Evolutionary conservation across 805 yeast species (phyloP).

Genomic region (Geotrichum ghanense): DNA sequence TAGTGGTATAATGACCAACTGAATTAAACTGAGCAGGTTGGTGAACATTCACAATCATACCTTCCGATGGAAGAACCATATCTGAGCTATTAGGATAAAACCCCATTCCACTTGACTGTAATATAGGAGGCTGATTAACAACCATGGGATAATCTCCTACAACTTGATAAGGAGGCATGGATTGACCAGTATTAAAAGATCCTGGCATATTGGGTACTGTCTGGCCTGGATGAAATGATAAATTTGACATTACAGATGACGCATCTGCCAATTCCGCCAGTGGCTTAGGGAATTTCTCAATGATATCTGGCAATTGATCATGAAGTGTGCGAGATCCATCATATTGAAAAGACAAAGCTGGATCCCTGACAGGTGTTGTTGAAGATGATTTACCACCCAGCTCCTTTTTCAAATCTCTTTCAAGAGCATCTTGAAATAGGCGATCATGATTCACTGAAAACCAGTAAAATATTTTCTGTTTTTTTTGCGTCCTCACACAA

Average conservation of each 20-base stretch:
- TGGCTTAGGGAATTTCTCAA: slow-evolving; percentile 19
- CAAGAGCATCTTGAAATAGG: slow-evolving; percentile 85
- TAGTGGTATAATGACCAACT: not conserved
- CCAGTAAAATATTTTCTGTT: slow-evolving; percentile 96
- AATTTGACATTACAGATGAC: not conserved
- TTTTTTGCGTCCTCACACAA: slow-evolving; percentile 88
- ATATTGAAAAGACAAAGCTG: slow-evolving; percentile 66
- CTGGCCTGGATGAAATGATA: not conserved
- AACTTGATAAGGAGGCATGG: not conserved
- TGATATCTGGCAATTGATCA: slow-evolving; percentile 24
- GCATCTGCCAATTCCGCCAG: slow-evolving; percentile 23
- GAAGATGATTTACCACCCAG: slow-evolving; percentile 46
- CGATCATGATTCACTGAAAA: slow-evolving; percentile 90
- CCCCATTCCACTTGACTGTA: not conserved
- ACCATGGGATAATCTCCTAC: not conserved
- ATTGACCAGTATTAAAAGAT: not conserved
- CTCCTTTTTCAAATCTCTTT: slow-evolving; percentile 82
- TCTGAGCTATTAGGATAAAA: not conserved
- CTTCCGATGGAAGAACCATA: not conserved
- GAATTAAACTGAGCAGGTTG: not conserved
- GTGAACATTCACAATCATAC: not conserved
- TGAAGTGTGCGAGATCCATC: slow-evolving; percentile 31
- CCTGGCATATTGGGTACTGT: not conserved
- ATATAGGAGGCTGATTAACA: not conserved
- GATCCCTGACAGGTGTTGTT: slow-evolving; percentile 62